Evolutionary conservation across 306 rosid species (phyloP).

Genomic region (Ammopiptanthus mongolicus): DNA sequence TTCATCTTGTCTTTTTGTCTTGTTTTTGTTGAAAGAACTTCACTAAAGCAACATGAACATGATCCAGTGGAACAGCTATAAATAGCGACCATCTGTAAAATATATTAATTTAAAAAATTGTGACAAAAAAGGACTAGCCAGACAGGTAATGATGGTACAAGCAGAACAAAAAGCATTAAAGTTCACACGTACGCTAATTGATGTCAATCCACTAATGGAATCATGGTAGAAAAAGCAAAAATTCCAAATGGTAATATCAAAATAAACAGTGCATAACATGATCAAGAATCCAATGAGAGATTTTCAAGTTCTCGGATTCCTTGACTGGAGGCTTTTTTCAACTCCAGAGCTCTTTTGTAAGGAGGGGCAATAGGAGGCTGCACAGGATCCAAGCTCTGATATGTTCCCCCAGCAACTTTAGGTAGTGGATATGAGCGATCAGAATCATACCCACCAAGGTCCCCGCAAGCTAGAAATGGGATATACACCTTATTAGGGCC

Average conservation of each 20-base stretch:
- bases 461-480: slow-evolving; percentile 91
- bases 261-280: slow-evolving; percentile 13
- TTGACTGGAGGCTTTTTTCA: slow-evolving; percentile 55
- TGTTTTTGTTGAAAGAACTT: slow-evolving; percentile 11
- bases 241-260: slow-evolving; percentile 8
- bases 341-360: slow-evolving; percentile 56
- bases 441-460: slow-evolving; percentile 80
- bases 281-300: slow-evolving; percentile 60
- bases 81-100: too few relatives aligned
- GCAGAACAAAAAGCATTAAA: slow-evolving; percentile 4
- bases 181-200: slow-evolving; percentile 20
- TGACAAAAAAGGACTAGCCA: slow-evolving; percentile 11
- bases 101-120: too few relatives aligned
- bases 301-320: slow-evolving; percentile 61
- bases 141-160: slow-evolving; percentile 18
- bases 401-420: slow-evolving; percentile 69
- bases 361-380: slow-evolving; percentile 93
- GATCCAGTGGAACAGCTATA: too few relatives aligned
- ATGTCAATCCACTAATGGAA: slow-evolving; percentile 15
- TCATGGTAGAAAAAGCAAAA: background rate
- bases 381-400: slow-evolving; percentile 81
- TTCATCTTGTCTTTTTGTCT: background rate
- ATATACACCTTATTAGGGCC: slow-evolving; percentile 94
- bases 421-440: slow-evolving; percentile 89
- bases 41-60: slow-evolving; percentile 1